phyloP scores from a whole-genome alignment of 768 basidiomycete species.

The Leucosporidium yakuticum region DNA sequence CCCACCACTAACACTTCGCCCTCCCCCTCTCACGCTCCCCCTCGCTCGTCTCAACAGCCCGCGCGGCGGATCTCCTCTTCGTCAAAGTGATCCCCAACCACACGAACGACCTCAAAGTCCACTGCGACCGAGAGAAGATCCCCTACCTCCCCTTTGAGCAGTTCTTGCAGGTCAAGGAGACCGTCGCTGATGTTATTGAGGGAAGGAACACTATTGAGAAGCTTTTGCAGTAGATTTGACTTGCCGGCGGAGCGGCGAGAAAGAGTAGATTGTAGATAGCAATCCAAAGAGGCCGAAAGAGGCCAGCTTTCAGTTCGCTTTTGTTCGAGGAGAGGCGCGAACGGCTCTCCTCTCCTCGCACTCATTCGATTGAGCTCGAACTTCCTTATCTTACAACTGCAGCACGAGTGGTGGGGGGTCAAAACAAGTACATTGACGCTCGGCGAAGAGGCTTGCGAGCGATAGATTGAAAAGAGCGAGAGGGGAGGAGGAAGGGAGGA shows the following conservation, averaged over 20 bases:
- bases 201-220: conserved; percentile 55
- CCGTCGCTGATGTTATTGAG: conserved; percentile 65
- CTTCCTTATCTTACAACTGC: no score
- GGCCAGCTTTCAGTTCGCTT: no score
- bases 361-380: no score
- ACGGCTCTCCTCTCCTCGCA: no score
- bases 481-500: background rate
- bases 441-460: no score
- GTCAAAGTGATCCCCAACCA: conserved; percentile 56
- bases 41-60: conserved; percentile 91
- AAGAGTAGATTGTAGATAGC: background rate
- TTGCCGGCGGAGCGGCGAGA: background rate
- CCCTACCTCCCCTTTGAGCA: conserved; percentile 64
- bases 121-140: conserved; percentile 73
- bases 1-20: background rate
- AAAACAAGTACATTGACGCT: no score
- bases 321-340: no score
- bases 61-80: conserved; percentile 88
- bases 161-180: conserved; percentile 54
- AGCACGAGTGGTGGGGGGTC: no score
- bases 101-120: conserved; percentile 71
- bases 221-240: conserved; percentile 23
- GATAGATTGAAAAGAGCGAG: no score
- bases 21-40: background rate
- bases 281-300: no score